Conservation (phyloP, 768 basidiomycete genomes). For the Mycena alexandri region DNA sequence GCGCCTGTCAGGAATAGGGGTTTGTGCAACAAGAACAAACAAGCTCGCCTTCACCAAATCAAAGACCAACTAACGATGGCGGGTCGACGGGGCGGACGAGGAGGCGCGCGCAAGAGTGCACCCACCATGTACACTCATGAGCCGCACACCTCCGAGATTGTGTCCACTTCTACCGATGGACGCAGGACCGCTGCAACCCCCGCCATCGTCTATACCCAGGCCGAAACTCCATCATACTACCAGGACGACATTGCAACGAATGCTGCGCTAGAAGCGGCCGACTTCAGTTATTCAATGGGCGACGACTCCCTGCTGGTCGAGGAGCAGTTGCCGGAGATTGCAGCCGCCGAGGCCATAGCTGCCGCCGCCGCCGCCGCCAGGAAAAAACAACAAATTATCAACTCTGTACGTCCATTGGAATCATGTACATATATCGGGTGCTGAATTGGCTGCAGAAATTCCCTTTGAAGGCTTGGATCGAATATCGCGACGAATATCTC, state of each 20-base stretch:
- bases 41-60: too few relatives aligned
- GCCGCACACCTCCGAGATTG: too few relatives aligned
- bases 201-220: too few relatives aligned
- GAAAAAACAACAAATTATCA: not conserved
- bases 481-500: not conserved
- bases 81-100: too few relatives aligned
- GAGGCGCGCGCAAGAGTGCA: too few relatives aligned
- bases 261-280: not conserved
- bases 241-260: slow-evolving; percentile 3
- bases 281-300: slow-evolving; percentile 10
- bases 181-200: too few relatives aligned
- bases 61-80: too few relatives aligned
- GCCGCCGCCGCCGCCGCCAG: not conserved
- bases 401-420: not conserved
- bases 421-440: not conserved
- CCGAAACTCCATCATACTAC: not conserved
- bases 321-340: not conserved
- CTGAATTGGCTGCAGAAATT: not conserved
- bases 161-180: too few relatives aligned
- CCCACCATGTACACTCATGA: too few relatives aligned
- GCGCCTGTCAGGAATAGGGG: too few relatives aligned
- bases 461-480: not conserved
- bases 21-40: too few relatives aligned
- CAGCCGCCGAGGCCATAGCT: not conserved
- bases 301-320: not conserved